phyloP scores from a whole-genome alignment of 495 filamentous ascomycete genomes.

The Trichoderma virens region DNA sequence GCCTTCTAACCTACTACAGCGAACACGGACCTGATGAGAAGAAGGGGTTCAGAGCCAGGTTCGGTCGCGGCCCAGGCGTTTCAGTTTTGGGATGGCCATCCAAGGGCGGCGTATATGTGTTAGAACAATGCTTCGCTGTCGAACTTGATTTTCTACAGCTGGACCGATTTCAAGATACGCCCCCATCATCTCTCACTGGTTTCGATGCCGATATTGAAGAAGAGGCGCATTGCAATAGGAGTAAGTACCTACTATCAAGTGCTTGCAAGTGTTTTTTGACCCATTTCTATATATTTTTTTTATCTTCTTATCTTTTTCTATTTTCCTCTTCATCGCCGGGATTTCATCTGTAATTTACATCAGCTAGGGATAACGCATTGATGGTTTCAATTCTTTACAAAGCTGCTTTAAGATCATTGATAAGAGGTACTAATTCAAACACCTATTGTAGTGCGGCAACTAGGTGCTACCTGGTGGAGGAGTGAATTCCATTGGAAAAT shows the following conservation, averaged over 20 bases:
- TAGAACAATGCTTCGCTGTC: slow-evolving; percentile 15
- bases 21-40: background rate
- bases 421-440: background rate
- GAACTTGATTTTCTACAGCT: slow-evolving; percentile 18
- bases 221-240: slow-evolving; percentile 18
- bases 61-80: slow-evolving; percentile 17
- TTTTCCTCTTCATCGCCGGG: no score
- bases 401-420: no score
- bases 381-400: no score
- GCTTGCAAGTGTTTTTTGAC: background rate
- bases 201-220: slow-evolving; percentile 17
- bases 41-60: slow-evolving; percentile 7
- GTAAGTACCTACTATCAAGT: background rate
- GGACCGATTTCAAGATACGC: background rate
- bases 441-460: background rate
- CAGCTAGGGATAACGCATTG: no score
- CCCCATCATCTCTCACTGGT: slow-evolving; percentile 18
- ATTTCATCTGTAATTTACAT: no score
- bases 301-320: background rate
- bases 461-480: background rate
- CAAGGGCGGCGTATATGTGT: slow-evolving; percentile 19
- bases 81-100: slow-evolving; percentile 18
- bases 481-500: background rate
- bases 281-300: no score
- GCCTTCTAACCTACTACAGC: background rate